phyloP scores from a whole-genome alignment of 163 green algal genomes.

The Volvox carteri region DNA sequence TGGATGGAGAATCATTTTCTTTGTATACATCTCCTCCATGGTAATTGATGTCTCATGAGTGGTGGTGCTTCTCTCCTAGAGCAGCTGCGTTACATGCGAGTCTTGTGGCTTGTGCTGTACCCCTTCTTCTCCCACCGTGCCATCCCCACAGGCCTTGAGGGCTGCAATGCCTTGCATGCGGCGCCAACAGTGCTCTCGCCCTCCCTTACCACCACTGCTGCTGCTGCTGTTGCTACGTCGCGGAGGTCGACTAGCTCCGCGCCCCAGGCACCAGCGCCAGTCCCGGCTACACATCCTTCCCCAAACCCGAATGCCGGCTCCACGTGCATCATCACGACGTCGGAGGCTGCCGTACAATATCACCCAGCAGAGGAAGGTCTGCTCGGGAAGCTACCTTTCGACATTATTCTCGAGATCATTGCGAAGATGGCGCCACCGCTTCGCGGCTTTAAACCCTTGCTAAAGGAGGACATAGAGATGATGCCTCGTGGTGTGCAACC shows the following conservation, averaged over 20 bases:
- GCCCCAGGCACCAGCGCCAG: neutral
- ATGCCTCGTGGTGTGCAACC: conserved; percentile 20
- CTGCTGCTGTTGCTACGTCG: neutral
- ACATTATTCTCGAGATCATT: conserved; percentile 20
- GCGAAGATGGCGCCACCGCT: neutral
- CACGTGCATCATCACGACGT: no score
- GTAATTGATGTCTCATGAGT: no score
- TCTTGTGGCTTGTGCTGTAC: no score
- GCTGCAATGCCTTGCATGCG: neutral
- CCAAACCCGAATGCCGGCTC: no score
- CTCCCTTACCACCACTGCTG: neutral
- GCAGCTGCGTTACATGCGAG: no score
- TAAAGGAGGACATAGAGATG: conserved; percentile 4
- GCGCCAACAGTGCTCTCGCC: neutral
- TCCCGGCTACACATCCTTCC: neutral
- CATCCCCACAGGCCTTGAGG: conserved; percentile 9
- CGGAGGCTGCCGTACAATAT: neutral
- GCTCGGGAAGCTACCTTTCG: conserved; percentile 16
- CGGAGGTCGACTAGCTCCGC: neutral
- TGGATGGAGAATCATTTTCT: no score
- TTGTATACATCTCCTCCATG: no score
- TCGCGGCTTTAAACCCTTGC: neutral
- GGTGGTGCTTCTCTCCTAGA: no score
- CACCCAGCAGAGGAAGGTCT: neutral
- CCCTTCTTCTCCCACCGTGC: no score